Evolutionary conservation across 2,329 filamentous ascomycete genomes (phyloP).

Genomic region (Cladophialophora carrionii): DNA sequence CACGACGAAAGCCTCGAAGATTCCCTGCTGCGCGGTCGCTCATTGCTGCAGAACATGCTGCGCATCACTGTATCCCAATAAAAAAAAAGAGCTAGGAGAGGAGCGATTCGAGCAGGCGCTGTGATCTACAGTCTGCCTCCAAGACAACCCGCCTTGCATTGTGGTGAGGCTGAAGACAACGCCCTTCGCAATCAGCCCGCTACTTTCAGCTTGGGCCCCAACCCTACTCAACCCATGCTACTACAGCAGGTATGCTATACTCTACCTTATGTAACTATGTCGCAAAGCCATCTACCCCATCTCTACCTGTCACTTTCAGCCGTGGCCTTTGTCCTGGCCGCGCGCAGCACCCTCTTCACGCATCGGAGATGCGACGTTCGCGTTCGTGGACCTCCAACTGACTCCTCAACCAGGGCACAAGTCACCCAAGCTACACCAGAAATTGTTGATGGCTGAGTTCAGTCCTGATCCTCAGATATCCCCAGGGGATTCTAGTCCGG

Average conservation of each 20-base stretch:
- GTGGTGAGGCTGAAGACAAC: constrained; percentile 14
- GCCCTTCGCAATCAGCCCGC: constrained; percentile 3
- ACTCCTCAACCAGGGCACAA: constrained; percentile 10
- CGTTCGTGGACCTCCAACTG: neutral
- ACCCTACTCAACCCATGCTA: constrained; percentile 17
- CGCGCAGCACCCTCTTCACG: neutral
- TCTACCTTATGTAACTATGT: neutral
- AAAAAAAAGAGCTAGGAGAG: constrained; percentile 27
- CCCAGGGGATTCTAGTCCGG: constrained; percentile 20
- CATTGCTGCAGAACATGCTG: constrained; percentile 26
- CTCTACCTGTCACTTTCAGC: neutral
- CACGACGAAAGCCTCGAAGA: neutral
- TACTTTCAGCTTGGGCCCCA: constrained; percentile 14
- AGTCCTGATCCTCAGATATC: constrained; percentile 25
- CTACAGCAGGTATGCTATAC: constrained; percentile 21
- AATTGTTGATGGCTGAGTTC: constrained; percentile 31
- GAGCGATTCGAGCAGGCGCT: neutral
- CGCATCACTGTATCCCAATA: constrained; percentile 12
- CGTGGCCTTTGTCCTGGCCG: neutral
- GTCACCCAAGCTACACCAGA: neutral
- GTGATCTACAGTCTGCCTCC: neutral
- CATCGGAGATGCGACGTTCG: neutral
- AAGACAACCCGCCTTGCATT: neutral
- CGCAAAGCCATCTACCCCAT: neutral
- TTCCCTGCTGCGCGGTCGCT: constrained; percentile 5